Evolutionary conservation across 2,329 filamentous ascomycete species (phyloP).

Genomic region (Fusarium pseudograminearum): DNA sequence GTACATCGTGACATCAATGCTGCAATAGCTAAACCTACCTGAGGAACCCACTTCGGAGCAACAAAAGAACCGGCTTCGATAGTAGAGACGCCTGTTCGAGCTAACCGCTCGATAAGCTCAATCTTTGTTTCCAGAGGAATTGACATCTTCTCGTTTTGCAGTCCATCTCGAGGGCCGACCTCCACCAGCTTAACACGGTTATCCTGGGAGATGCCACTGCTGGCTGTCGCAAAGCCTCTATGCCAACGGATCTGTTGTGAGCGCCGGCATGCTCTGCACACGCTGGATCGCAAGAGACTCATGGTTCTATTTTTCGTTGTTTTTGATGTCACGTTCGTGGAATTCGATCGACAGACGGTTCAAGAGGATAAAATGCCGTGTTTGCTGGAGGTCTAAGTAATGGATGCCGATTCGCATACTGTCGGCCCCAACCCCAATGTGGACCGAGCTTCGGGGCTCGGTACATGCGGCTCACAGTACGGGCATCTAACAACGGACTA

Average conservation of each 20-base stretch:
- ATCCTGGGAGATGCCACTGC: constrained; percentile 50
- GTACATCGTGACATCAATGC: constrained; percentile 1
- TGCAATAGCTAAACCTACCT: constrained; percentile 61
- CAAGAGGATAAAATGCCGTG: constrained; percentile 23
- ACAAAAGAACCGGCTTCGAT: constrained; percentile 90
- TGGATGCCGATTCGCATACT: constrained; percentile 46
- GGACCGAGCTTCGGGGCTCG: constrained; percentile 41
- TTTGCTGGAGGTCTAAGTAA: constrained; percentile 27
- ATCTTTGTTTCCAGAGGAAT: constrained; percentile 81
- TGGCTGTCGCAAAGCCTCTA: constrained; percentile 58
- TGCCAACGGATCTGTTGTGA: constrained; percentile 49
- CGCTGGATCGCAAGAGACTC: constrained; percentile 53
- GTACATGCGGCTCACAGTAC: constrained; percentile 2
- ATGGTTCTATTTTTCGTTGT: constrained; percentile 43
- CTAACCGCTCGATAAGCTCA: constrained; percentile 77
- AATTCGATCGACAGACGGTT: constrained; percentile 18
- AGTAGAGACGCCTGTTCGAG: constrained; percentile 74
- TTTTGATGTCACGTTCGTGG: background rate
- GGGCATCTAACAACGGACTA: background rate
- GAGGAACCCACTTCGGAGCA: constrained; percentile 85
- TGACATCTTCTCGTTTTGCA: constrained; percentile 83
- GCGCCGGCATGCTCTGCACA: constrained; percentile 56
- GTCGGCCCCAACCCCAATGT: constrained; percentile 45
- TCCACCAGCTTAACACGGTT: constrained; percentile 76
- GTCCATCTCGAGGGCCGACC: constrained; percentile 86